Percentiles rank a stretch among this genome's conserved stretches.
These are phyloP conservation scores for Kalaharituber pfeilii DNA, from an alignment of 2,329 filamentous ascomycete species.

Conservation along the genomic window DNA sequence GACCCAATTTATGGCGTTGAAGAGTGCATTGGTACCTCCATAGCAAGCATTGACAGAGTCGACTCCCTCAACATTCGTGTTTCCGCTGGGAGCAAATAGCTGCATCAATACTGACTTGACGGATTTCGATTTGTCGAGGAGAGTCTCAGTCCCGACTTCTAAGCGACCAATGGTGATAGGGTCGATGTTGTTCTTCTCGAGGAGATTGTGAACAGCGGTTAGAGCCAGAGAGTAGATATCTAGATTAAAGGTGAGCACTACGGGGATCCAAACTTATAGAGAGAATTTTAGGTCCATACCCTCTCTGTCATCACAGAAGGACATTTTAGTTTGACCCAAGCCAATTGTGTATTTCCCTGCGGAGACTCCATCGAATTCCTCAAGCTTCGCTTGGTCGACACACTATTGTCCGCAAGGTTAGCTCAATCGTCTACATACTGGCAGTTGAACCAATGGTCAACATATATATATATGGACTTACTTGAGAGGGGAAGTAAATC, in stretches of 20 bases:
- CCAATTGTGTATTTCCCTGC: conserved; percentile 80
- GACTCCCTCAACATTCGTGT: conserved; percentile 68
- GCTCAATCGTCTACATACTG: background rate
- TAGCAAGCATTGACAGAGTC: conserved; percentile 77
- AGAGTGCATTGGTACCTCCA: conserved; percentile 66
- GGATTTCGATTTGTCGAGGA: conserved; percentile 79
- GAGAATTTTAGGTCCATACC: conserved; percentile 34
- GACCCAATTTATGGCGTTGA: conserved; percentile 72
- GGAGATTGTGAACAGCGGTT: conserved; percentile 57
- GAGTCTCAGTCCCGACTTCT: conserved; percentile 71
- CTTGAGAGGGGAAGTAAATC: conserved; percentile 74
- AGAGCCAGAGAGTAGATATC: conserved; percentile 78
- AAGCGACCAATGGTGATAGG: conserved; percentile 59
- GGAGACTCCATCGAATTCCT: conserved; percentile 71
- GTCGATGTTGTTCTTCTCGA: conserved; percentile 72
- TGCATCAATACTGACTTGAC: conserved; percentile 82
- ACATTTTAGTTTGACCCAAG: conserved; percentile 80
- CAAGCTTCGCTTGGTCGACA: conserved; percentile 65
- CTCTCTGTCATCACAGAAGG: conserved; percentile 79
- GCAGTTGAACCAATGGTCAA: background rate
- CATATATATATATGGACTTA: conserved; percentile 30
- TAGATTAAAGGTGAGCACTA: conserved; percentile 26
- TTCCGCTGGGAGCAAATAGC: conserved; percentile 52
- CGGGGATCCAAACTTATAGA: background rate
- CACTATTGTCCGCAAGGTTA: no score